Base-by-base conservation (phyloP, 352 stramenopile genomes). In the Phytophthora vignae region DNA sequence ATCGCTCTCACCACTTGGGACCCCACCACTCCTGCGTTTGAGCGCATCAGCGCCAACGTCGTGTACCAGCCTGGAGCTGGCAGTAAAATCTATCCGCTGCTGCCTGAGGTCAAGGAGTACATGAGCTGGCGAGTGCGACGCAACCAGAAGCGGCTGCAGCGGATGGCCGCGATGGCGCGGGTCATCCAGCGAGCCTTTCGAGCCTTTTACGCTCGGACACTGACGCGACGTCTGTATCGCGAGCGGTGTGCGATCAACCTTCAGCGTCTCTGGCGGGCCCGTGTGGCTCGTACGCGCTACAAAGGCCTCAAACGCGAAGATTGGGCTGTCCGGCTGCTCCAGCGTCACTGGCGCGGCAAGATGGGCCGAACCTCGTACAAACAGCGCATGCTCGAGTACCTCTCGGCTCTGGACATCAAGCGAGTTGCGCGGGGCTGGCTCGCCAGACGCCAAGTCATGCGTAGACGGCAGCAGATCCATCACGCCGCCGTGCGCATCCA, bases 111-210 rank as follows among this genome's bases (percentile, higher is more conserved):
- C 25, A 94, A 95, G 46, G 97, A 99, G 74, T 99, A 98, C 87
- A 99, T 99, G 97, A 80, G 79, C 10, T 99, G 97, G 96, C 85
- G 97, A 53, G 86, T 99, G 27, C 92, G 96, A 72, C 83, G 96
- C 22, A 99, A 99, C 70, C 87, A 96, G 57, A 98, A 98, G 82
- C 84, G 94, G 11, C 85, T 99, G 12, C 77, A 92, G 50, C 87
- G 90, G 31, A 89, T 99, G 75, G 77, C 96, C 29, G 73, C 71
- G 4, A 92, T 96, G 57, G 95, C 94, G 5, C 68, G 69, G 3
- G 73, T 92, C 14, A 98, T 99, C 55, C 96, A 99, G 67, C 79
- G 82, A n/a, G 90, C 85, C 6, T 95, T 98, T 54, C 88, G 95
- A 40, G 92, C 85, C 15, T 98, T 96, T 67, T 90, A 92, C 33